Evolutionary conservation across 495 filamentous ascomycete species (phyloP).

Genomic region (Lasiosphaeris hirsuta): DNA sequence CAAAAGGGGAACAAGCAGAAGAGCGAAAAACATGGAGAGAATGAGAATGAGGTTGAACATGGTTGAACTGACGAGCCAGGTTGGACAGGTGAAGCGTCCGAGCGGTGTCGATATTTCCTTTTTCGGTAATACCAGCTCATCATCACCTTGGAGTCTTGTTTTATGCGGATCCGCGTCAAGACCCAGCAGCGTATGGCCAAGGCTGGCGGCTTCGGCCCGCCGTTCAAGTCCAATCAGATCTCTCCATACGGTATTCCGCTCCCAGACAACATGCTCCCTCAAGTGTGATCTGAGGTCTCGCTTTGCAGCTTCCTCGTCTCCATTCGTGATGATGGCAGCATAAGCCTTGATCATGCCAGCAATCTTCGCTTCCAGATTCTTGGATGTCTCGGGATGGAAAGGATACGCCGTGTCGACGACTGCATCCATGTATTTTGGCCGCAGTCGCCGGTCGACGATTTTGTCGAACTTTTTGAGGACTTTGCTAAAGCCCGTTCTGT

Average conservation of each 20-base stretch:
- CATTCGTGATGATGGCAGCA: constrained; percentile 73
- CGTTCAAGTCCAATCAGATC: constrained; percentile 98
- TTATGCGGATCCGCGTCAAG: constrained; percentile 65
- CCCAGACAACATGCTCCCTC: constrained; percentile 97
- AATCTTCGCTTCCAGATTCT: constrained; percentile 67
- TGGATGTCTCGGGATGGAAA: constrained; percentile 68
- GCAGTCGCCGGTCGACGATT: constrained; percentile 76
- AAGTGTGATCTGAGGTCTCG: constrained; percentile 88
- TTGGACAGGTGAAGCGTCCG: constrained; percentile 68
- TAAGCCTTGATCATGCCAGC: constrained; percentile 72
- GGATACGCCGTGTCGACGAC: constrained; percentile 69
- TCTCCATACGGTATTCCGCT: constrained; percentile 97
- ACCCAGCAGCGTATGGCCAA: constrained; percentile 82
- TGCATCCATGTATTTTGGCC: constrained; percentile 68
- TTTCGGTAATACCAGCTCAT: constrained; percentile 45
- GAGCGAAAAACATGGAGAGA: constrained; percentile 63
- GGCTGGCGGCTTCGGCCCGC: constrained; percentile 90
- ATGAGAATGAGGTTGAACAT: constrained; percentile 75
- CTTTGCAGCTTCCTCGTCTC: constrained; percentile 67
- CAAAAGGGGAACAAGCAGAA: constrained; percentile 76
- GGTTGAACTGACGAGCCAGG: constrained; percentile 77
- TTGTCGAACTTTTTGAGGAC: constrained; percentile 99
- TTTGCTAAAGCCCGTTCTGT: constrained; percentile 93
- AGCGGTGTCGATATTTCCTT: constrained; percentile 79
- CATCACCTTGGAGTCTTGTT: constrained; percentile 78